phyloP scores from a whole-genome alignment of 257 asterid species.

The Fraxinus cuspidata region DNA sequence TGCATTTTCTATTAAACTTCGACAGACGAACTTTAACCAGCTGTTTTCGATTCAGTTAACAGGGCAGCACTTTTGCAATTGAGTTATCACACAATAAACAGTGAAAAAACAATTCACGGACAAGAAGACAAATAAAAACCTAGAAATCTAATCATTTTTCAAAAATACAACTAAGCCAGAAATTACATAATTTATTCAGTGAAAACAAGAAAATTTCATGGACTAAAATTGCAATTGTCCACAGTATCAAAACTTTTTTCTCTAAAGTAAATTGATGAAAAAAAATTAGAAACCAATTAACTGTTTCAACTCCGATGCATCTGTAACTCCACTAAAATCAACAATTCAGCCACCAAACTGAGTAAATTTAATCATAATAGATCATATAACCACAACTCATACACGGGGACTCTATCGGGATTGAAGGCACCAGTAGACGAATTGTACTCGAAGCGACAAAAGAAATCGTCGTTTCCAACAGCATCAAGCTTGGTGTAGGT shows the following conservation, averaged over 20 bases:
- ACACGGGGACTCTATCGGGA: conserved; percentile 97
- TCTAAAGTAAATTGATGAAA: conserved; percentile 9
- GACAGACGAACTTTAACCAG: not conserved
- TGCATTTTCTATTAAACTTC: not conserved
- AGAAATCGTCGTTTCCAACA: conserved; percentile 89
- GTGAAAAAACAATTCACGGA: not conserved
- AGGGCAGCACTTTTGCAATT: conserved; percentile 4
- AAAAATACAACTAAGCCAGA: conserved; percentile 1
- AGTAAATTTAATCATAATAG: conserved; percentile 11
- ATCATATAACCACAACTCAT: conserved; percentile 19
- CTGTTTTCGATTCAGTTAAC: not conserved
- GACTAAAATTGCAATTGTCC: not conserved
- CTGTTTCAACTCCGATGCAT: conserved; percentile 15
- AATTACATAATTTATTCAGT: not conserved
- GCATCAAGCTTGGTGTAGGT: conserved; percentile 85
- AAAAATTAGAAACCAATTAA: conserved; percentile 4
- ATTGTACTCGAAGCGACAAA: conserved; percentile 92
- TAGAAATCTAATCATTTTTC: not conserved
- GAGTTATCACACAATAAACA: not conserved
- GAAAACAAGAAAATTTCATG: not conserved
- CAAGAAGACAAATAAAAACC: not conserved
- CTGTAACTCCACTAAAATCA: conserved; percentile 11
- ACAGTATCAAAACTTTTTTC: conserved; percentile 1
- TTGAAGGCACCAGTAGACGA: conserved; percentile 84
- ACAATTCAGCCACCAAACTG: conserved; percentile 12